Evolutionary conservation across 1,284 basidiomycete genomes (phyloP).

Genomic region (Mixia osmundae): DNA sequence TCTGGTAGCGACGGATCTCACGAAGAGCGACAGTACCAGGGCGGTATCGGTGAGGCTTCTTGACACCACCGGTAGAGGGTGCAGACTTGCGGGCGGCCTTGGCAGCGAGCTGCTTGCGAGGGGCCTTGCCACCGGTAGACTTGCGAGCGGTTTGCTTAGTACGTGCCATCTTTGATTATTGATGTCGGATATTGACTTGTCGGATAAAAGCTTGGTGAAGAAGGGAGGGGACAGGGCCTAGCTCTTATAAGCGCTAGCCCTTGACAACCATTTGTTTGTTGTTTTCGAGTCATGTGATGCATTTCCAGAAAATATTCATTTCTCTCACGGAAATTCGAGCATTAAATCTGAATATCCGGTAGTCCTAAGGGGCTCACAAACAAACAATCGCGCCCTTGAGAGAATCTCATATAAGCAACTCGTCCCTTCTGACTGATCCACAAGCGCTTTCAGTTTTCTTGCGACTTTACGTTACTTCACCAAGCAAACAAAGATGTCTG

Average conservation of each 20-base stretch:
- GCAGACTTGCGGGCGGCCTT: conserved; percentile 13
- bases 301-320: too few species aligned
- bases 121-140: conserved; percentile 25
- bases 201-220: too few species aligned
- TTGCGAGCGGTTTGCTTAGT: conserved; percentile 36
- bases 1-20: conserved; percentile 34
- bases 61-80: conserved; percentile 30
- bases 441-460: too few species aligned
- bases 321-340: too few species aligned
- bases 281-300: too few species aligned
- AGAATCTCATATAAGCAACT: too few species aligned
- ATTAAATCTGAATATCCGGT: too few species aligned
- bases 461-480: too few species aligned
- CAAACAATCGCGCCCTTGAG: too few species aligned
- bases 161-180: neutral
- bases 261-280: too few species aligned
- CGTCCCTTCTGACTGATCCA: too few species aligned
- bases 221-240: neutral
- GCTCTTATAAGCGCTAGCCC: neutral
- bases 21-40: conserved; percentile 32
- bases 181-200: neutral
- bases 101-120: conserved; percentile 22
- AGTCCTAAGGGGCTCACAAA: too few species aligned
- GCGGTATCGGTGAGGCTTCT: conserved; percentile 37
- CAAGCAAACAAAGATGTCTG: conserved; percentile 34